phyloP scores from a whole-genome alignment of 495 filamentous ascomycete species.

The Podospora bellae-mahoneyi region DNA sequence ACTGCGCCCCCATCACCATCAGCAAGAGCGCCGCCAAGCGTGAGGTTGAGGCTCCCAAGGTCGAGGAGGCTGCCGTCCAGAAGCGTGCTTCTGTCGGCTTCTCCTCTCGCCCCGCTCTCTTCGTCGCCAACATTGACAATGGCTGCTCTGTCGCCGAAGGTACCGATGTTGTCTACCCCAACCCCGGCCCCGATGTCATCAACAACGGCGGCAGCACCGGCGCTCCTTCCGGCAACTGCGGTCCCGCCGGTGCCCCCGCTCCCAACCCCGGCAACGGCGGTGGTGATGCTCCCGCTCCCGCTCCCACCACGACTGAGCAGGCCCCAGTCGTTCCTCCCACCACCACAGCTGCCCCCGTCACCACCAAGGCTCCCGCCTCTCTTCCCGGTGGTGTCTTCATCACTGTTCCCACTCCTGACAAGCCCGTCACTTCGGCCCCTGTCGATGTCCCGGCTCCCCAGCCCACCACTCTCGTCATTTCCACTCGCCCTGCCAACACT shows the following conservation, averaged over 20 bases:
- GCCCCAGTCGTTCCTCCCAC: slow-evolving; percentile 11
- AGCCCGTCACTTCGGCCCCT: slow-evolving; percentile 13
- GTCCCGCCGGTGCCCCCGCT: slow-evolving; percentile 20
- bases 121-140: slow-evolving; percentile 56
- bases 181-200: slow-evolving; percentile 64
- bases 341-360: slow-evolving; percentile 13
- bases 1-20: slow-evolving; percentile 60
- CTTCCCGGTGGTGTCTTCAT: slow-evolving; percentile 30
- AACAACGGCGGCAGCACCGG: slow-evolving; percentile 27
- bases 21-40: slow-evolving; percentile 38
- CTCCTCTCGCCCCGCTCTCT: slow-evolving; percentile 52
- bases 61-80: slow-evolving; percentile 8
- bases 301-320: slow-evolving; percentile 19
- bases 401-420: slow-evolving; percentile 19
- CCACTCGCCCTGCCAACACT: slow-evolving; percentile 19
- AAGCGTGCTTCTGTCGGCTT: slow-evolving; percentile 40
- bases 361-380: neutral
- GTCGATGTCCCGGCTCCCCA: slow-evolving; percentile 11
- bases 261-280: slow-evolving; percentile 1
- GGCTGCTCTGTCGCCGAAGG: slow-evolving; percentile 52
- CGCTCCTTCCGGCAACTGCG: slow-evolving; percentile 28
- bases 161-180: slow-evolving; percentile 61
- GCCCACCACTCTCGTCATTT: slow-evolving; percentile 22
- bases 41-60: slow-evolving; percentile 12
- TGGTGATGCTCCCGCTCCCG: slow-evolving; percentile 8